Evolutionary conservation across 805 yeast genomes (phyloP), one percentile per base, ranked within the genome.

Genomic region (Metschnikowia gelsemii): DNA sequence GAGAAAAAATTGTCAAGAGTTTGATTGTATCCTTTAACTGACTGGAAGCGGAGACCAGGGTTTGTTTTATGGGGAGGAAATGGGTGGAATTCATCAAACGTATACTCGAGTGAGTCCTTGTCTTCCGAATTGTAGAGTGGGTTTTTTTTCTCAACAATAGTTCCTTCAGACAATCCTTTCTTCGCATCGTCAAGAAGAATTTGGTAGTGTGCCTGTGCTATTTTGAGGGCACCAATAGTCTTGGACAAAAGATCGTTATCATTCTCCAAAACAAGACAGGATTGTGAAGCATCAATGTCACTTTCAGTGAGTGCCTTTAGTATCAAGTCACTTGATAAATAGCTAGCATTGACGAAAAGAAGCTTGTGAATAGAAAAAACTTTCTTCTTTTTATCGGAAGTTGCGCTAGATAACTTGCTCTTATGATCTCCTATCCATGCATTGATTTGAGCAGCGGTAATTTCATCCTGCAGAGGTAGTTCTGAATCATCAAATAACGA

Each of bases 1-100:
- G 96, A 87, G 58, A 86, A 91, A 57, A 86, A 91, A 29, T 68
- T 70, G 61, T 91, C 99, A 16, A 91, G 72, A 0, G 97, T 83
- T 43, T 77, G 76, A 57, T 88, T 90, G 60, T 88, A 91, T 0
- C 93, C 89, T 6, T 66, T 62, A 11, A 79, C 63, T 14, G 66
- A 68, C 2, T 75, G 68, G 16, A 80, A 55, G 17, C 66, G 64
- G 36, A 55, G 60, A 12, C 53, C 50, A 1, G 45, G 53, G 8
- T 63, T 61, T 4, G 35, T 33, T 37, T 74, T 62, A 40, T 57
- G 54, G 2, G 89, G 88, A 34, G 63, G 51, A 56, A 81, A 84
- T 0, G 91, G 90, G 55, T 81, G 85, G 55, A 82, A 84, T 40
- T 79, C 84, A 35, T 83, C 89, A 49, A 70, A 80, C 1, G 79